Base-by-base conservation (phyloP, 805 yeast genomes). In the Diddensiella transvaalensis region DNA sequence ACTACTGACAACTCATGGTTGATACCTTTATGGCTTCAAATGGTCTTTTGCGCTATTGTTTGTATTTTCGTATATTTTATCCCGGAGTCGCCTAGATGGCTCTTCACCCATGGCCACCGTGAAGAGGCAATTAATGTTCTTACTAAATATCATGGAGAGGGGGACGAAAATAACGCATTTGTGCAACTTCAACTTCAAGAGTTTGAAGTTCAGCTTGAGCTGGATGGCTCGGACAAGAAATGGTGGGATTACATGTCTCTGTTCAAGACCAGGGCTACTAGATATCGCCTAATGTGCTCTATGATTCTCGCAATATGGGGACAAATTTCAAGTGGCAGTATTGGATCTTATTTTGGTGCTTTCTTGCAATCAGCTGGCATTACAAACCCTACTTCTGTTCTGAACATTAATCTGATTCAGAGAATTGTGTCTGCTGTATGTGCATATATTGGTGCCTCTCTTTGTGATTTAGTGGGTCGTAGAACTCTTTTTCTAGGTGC, bases 391-490 rank as follows among this genome's bases (percentile, higher is more conserved):
- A 29, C 26, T 11, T 38, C 44, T 3, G 45, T 38, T 10, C 39
- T 48, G 21, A 44, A 44, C 38, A 22, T 22, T 33, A 48, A 48
- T 37, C 41, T 48, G 15, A 44, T 44, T 3, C n/a, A 38, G 6
- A 19, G 17, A n/a, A 22, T 37, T 17, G 15, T 13, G 41, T 22
- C 44, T 15, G 13, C 26, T 35, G 23, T 17, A 30, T 21, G 35
- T 26, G 46, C 54, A 6, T 30, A 32, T 29, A 8, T 42, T 23
- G 56, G 56, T 19, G 48, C 62, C 15, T 44, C 53, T 19, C 57
- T 55, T 19, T 54, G 52, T 26, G 63, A 61, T 22, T 45, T 39
- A 15, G 40, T 59, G 19, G 65, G 65, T 4, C 56, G 65, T 48
- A 55, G 64, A 47, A 58, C 52, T 22, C 47, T 55, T 49, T 51